phyloP scores from a whole-genome alignment of 176 grass and related monocot species.

The Tuctoria greenei region DNA sequence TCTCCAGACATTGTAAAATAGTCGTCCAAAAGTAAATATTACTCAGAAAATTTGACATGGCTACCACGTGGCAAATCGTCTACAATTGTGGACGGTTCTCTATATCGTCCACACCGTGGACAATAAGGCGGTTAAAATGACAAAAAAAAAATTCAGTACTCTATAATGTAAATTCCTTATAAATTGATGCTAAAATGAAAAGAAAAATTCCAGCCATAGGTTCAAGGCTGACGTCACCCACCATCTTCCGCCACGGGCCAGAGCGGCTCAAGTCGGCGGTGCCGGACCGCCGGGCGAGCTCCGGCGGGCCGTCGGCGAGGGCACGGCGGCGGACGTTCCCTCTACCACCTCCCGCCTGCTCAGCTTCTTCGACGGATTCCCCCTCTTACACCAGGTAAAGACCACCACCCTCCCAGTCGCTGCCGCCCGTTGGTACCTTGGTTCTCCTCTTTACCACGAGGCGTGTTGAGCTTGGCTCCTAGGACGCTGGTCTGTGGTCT shows the following conservation, averaged over 20 bases:
- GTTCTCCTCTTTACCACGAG: neutral
- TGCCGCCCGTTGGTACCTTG: neutral
- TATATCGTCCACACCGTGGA: no score
- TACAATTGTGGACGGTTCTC: no score
- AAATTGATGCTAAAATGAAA: neutral
- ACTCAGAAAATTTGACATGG: no score
- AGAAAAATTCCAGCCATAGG: neutral
- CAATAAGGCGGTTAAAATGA: no score
- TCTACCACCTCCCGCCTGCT: slow-evolving; percentile 53
- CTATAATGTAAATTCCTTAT: no score
- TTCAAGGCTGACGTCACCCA: slow-evolving; percentile 29
- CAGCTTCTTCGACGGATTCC: slow-evolving; percentile 51
- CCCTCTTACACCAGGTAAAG: slow-evolving; percentile 75
- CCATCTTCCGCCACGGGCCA: neutral
- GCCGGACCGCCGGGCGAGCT: slow-evolving; percentile 71
- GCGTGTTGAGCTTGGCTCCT: slow-evolving; percentile 5
- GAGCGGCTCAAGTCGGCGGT: slow-evolving; percentile 72
- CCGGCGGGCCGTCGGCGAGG: slow-evolving; percentile 60
- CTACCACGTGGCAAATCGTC: no score
- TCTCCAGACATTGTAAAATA: no score
- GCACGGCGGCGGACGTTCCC: slow-evolving; percentile 46
- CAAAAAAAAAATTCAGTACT: no score
- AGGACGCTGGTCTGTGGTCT: slow-evolving; percentile 22
- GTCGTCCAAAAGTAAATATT: no score
- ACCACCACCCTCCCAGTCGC: neutral